phyloP scores from a whole-genome alignment of 2,329 filamentous ascomycete genomes.

The Penicillium janthinellum region DNA sequence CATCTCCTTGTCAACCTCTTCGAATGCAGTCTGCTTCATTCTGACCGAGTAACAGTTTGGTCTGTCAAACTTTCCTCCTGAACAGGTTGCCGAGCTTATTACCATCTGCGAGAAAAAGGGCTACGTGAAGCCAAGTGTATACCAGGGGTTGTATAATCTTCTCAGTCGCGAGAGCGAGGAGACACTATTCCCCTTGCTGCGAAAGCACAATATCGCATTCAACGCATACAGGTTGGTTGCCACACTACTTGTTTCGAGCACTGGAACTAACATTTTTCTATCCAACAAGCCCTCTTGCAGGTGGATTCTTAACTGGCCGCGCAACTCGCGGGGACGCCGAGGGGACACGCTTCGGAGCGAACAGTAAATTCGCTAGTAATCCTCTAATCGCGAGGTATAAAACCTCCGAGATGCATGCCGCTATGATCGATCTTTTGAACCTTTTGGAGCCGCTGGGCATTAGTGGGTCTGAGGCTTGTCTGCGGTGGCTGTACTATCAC shows the following conservation, averaged over 20 bases:
- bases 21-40: background rate
- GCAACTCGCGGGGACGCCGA: background rate
- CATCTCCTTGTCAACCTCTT: background rate
- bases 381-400: constrained; percentile 33
- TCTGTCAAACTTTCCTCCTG: background rate
- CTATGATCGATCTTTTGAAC: constrained; percentile 35
- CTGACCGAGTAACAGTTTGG: background rate
- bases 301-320: background rate
- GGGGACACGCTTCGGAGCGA: constrained; percentile 30
- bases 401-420: constrained; percentile 28
- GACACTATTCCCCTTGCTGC: background rate
- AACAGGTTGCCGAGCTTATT: background rate
- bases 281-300: background rate
- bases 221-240: background rate
- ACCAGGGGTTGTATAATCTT: background rate
- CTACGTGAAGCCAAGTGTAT: background rate
- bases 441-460: constrained; percentile 27
- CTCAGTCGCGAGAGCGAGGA: background rate
- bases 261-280: background rate
- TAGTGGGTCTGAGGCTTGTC: constrained; percentile 37
- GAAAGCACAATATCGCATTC: background rate
- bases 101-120: background rate
- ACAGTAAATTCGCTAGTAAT: constrained; percentile 29
- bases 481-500: constrained; percentile 41
- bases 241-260: background rate